Evolutionary conservation across 192 early-diverging fungal genomes (phyloP).

Genomic region (Dispira simplex): DNA sequence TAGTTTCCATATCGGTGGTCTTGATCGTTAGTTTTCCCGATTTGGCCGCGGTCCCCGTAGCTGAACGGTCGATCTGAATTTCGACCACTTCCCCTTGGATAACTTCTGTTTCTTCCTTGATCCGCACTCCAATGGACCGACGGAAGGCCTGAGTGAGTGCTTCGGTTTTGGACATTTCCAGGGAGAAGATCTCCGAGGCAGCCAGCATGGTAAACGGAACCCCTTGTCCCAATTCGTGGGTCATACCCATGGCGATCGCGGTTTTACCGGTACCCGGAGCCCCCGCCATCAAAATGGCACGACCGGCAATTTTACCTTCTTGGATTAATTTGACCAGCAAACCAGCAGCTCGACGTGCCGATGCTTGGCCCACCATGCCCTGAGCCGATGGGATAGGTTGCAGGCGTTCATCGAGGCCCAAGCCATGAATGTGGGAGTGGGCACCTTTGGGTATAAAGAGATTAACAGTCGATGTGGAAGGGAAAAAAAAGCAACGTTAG

Average conservation of each 20-base stretch:
- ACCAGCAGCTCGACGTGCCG: conserved; percentile 91
- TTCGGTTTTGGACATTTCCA: conserved; percentile 98
- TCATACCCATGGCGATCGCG: conserved; percentile 98
- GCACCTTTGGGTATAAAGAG: conserved; percentile 43
- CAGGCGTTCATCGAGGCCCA: conserved; percentile 88
- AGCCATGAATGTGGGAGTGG: conserved; percentile 94
- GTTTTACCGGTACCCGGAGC: conserved; percentile 99
- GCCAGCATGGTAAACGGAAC: conserved; percentile 97
- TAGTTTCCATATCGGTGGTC: conserved; percentile 99
- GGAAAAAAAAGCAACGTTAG: neutral
- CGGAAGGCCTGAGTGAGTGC: conserved; percentile 96
- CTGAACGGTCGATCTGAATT: conserved; percentile 88
- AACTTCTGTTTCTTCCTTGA: conserved; percentile 97
- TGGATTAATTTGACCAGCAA: conserved; percentile 95
- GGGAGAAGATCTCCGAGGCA: conserved; percentile 94
- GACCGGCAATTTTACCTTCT: conserved; percentile 93
- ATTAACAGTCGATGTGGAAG: neutral
- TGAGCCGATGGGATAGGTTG: conserved; percentile 75
- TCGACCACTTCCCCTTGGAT: conserved; percentile 99
- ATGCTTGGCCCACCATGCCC: conserved; percentile 95
- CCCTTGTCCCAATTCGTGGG: conserved; percentile 82
- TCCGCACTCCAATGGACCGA: conserved; percentile 90
- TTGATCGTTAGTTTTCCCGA: conserved; percentile 96
- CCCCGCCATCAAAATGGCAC: conserved; percentile 95
- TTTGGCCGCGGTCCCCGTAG: conserved; percentile 83